Evolutionary conservation across 805 yeast species (phyloP), one percentile per base, ranked within the genome.

Genomic region (Aciculoconidium aculeatum): DNA sequence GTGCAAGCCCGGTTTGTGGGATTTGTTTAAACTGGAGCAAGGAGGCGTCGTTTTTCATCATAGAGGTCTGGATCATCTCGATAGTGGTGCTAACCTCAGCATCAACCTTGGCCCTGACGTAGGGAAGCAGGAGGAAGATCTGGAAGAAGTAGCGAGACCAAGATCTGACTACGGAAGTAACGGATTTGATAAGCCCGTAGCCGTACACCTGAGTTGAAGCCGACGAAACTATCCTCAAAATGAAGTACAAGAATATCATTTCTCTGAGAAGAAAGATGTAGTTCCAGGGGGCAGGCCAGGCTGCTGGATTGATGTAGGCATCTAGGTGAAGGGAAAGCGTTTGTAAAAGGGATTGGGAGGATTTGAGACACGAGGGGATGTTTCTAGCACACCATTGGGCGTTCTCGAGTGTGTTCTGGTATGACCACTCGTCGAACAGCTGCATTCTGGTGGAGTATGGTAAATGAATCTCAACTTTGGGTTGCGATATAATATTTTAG

Each of bases 1-100:
- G 61, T 2, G 68, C 20, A 29, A 82, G 49, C 0, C 96, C 96
- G 1, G 45, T 24, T 2, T 42, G 47, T 0, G 97, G 97, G 4
- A 90, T 52, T 19, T 35, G 33, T 1, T 53, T 49, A 44, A 71
- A 74, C 37, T 70, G 70, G 9, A 51, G 42, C 21, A 76, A 54
- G 1, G 46, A 41, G 0, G 59, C 59, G 31, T 77, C 72, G 35
- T 75, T 73, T 33, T 66, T 65, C 28, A 88, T 71, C 33, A 90
- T 44, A 12, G 68, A 67, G 0, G 55, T 40, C 38, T 87, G 86
- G 18, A 90, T 55, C 13, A 62, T 59, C 1, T 25, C 49, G 2
- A 70, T 51, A 0, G 72, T 72, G 24, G 59, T 61, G 4, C 35
- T 34, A 2, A 88, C 66, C 47, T 88, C 88, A 15, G 53, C 45